phyloP scores from a whole-genome alignment of 2,329 filamentous ascomycete genomes.

The Pestalotiopsis sp. region DNA sequence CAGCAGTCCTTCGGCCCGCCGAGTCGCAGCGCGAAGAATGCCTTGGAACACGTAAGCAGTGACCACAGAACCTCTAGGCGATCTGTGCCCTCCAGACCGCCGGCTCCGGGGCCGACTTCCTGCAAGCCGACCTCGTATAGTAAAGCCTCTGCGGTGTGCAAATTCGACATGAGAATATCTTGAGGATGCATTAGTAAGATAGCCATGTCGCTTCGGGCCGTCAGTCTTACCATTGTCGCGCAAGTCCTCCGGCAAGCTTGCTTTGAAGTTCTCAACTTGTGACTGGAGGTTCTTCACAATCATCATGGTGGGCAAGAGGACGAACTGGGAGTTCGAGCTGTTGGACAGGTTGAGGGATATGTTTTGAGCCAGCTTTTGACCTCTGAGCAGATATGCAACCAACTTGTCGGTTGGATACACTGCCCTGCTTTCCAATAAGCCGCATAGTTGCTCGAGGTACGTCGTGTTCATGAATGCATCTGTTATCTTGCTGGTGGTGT shows the following conservation, averaged over 20 bases:
- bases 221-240: conserved; percentile 35
- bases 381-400: conserved; percentile 47
- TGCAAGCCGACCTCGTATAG: conserved; percentile 50
- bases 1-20: conserved; percentile 24
- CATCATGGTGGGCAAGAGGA: conserved; percentile 39
- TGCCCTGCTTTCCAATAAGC: conserved; percentile 42
- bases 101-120: conserved; percentile 35
- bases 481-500: conserved; percentile 43
- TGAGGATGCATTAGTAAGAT: not conserved
- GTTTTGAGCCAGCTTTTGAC: conserved; percentile 51
- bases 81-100: conserved; percentile 38
- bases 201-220: not conserved
- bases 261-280: conserved; percentile 43
- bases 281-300: conserved; percentile 47
- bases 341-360: conserved; percentile 44
- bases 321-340: conserved; percentile 26
- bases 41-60: conserved; percentile 43
- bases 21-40: conserved; percentile 40
- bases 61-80: conserved; percentile 49
- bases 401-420: conserved; percentile 48
- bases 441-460: conserved; percentile 46
- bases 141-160: conserved; percentile 49
- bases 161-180: conserved; percentile 45
- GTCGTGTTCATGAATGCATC: conserved; percentile 51
- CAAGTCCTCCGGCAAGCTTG: conserved; percentile 38